These are phyloP conservation scores for Solanum chmielewskii DNA, from an alignment of 257 asterid species.

Conservation along the genomic window DNA sequence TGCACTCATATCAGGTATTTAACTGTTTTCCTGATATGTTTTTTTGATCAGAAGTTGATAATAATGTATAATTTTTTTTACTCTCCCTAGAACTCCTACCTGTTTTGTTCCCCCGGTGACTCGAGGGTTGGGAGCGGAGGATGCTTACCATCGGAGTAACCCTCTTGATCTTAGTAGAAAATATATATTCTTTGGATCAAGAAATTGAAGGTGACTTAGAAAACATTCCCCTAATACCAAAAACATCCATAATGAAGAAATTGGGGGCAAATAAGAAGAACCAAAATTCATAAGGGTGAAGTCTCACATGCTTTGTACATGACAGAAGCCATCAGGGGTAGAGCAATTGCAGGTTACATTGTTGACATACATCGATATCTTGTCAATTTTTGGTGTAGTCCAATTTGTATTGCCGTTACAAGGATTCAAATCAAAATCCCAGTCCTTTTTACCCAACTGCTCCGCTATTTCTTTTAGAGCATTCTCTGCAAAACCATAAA, in stretches of 20 bases:
- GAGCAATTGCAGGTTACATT: conserved; percentile 16
- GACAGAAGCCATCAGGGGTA: conserved; percentile 2
- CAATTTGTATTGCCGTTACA: background rate
- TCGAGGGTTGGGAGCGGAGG: too few species aligned
- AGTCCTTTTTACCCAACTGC: conserved; percentile 3
- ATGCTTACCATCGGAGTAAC: background rate
- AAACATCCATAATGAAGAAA: background rate
- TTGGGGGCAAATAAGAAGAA: background rate
- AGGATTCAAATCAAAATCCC: conserved; percentile 15
- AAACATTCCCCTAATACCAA: background rate
- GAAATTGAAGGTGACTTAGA: background rate
- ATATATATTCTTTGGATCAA: background rate
- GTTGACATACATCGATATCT: background rate
- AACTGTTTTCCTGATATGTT: background rate
- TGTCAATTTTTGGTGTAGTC: background rate
- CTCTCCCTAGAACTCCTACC: background rate
- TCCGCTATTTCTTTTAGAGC: conserved; percentile 7
- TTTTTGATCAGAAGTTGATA: background rate
- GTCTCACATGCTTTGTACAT: conserved; percentile 19
- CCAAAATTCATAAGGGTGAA: background rate
- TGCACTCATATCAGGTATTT: background rate
- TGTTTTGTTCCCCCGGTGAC: too few species aligned
- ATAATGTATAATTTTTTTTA: background rate
- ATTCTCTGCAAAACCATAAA: background rate
- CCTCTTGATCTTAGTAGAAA: background rate